Evolutionary conservation across 495 filamentous ascomycete genomes (phyloP), one percentile per base, ranked within the genome.

Genomic region (Evansstolkia leycettana): DNA sequence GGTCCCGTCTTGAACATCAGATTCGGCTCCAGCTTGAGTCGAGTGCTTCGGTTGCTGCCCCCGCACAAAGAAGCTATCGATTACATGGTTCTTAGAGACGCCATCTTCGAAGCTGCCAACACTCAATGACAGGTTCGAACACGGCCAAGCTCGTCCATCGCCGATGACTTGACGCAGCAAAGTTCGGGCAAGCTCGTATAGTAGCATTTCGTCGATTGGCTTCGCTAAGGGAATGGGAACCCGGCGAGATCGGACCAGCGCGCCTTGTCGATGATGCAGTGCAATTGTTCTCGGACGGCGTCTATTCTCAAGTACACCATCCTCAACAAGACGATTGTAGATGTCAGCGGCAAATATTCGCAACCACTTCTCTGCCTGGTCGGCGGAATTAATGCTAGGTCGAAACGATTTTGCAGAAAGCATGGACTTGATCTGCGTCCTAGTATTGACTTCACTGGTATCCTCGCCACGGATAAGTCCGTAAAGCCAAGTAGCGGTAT

Each of bases 391-490:
- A 48, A 98, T 84, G 40, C 67, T 77, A 1, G 90, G 90, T 5
- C 86, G 72, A 45, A 98, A 98, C 0, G 86, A 90, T 50, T 98
- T 98, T 29, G 90, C 88, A 1, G 84, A 93, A n/a, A 95, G 70
- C 90, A 98, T 98, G 14, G 82, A 88, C 50, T 96, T 95, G 53
- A 94, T 93, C 47, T 87, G 82, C 9, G 86, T 94, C 39, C 90
- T 74, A 24, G 87, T 69, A 47, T 85, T 94, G 45, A 96, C 86
- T 58, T 94, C 86, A 49, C 80, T 92, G 27, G 60, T 55, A 52
- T 98, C 90, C 34, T 84, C 76, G 0, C 90, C 90, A 0, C 92
- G 77, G 28, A 95, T 78, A 13, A 80, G 78, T 35, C 81, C 71
- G 60, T 93, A 88, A 15, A 98, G 67, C 87, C 89, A 96, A 5